Conservation (phyloP, 257 asterid species). For the Nicotiana paniculata region DNA sequence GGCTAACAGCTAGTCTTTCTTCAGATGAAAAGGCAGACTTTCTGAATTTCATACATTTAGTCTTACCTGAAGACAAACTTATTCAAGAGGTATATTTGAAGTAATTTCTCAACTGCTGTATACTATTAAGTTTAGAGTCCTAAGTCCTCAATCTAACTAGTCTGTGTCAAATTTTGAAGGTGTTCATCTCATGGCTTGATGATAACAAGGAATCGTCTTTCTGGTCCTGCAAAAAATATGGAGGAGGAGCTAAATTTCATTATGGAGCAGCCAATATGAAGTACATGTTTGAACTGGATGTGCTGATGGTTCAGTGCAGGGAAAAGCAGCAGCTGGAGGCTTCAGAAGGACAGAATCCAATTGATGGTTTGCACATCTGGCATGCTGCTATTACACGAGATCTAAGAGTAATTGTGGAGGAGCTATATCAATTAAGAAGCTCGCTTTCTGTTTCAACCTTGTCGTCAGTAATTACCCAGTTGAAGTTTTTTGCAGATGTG, state of each 20-base stretch:
- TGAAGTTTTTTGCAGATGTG: constrained; percentile 60
- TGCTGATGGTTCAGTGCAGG: neutral
- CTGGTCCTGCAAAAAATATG: constrained; percentile 22
- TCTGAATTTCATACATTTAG: constrained; percentile 38
- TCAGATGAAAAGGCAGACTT: constrained; percentile 51
- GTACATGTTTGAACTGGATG: neutral
- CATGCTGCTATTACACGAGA: constrained; percentile 1
- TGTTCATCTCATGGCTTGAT: constrained; percentile 65
- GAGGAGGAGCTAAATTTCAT: constrained; percentile 5
- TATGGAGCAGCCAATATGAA: constrained; percentile 4
- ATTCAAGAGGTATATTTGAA: constrained; percentile 59
- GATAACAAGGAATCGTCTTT: constrained; percentile 33
- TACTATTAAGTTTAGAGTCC: neutral
- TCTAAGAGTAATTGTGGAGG: constrained; percentile 31
- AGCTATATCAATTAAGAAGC: constrained; percentile 45
- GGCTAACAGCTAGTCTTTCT: constrained; percentile 54
- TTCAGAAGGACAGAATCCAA: neutral
- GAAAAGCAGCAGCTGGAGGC: neutral
- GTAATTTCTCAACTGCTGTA: constrained; percentile 5
- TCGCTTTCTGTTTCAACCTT: constrained; percentile 42
- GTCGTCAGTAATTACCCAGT: constrained; percentile 46
- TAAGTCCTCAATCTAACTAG: constrained; percentile 18
- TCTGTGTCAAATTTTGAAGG: constrained; percentile 34
- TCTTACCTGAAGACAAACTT: constrained; percentile 55
- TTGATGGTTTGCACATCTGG: constrained; percentile 3